phyloP scores from a whole-genome alignment of 1,139 yeast genomes.

The Saccharomyces hybrid region DNA sequence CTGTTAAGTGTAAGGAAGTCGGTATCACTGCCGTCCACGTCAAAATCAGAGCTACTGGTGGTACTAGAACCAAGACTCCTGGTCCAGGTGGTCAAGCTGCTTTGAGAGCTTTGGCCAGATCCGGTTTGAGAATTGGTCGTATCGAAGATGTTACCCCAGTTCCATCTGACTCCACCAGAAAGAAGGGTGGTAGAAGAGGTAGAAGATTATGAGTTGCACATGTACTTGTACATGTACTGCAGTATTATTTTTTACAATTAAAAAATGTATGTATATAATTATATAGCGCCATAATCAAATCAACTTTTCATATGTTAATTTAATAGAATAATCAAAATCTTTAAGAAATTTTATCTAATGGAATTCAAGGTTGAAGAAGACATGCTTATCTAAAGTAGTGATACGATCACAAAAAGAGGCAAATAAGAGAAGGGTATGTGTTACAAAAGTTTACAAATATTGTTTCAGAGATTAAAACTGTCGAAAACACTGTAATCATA shows the following conservation, averaged over 20 bases:
- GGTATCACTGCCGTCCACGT: conserved; percentile 99
- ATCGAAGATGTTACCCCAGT: conserved; percentile 99
- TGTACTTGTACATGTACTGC: not conserved
- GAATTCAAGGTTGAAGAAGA: not conserved
- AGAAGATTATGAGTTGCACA: conserved; percentile 78
- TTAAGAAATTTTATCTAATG: not conserved
- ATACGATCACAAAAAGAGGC: not conserved
- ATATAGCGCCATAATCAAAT: not conserved
- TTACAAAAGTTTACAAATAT: not conserved
- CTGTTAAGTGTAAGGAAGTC: conserved; percentile 97
- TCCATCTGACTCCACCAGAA: conserved; percentile 99
- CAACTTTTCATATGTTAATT: not conserved
- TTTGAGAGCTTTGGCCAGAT: conserved; percentile 99
- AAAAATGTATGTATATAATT: not conserved
- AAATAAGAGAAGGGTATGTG: not conserved
- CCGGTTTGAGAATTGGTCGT: conserved; percentile 99
- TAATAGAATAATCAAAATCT: not conserved
- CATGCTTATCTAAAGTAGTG: not conserved
- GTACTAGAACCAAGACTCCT: conserved; percentile 99
- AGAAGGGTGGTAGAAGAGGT: conserved; percentile 99
- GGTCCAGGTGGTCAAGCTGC: conserved; percentile 99
- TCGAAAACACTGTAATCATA: conserved; percentile 28
- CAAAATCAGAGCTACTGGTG: conserved; percentile 99
- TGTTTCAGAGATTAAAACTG: conserved; percentile 17
- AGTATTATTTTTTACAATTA: not conserved